A percentile compares a stretch with the other conserved stretches of the same genome.
phyloP scores from a whole-genome alignment of 1,284 basidiomycete genomes.

The Malassezia nana region DNA sequence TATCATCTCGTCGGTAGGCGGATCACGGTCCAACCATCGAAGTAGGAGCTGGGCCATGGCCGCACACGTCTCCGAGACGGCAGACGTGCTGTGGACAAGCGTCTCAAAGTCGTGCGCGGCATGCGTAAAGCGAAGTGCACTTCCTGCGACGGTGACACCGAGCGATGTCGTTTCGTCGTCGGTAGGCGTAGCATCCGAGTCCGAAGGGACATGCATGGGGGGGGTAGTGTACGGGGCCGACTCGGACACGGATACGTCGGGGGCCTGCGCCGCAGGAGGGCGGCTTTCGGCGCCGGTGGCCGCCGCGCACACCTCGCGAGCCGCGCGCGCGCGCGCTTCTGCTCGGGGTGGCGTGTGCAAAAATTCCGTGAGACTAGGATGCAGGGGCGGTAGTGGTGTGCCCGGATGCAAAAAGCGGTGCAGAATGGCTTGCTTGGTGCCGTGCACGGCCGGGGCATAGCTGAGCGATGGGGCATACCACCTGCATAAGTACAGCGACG shows the following conservation, averaged over 20 bases:
- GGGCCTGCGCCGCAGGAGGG: too few relatives aligned
- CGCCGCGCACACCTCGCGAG: slow-evolving; percentile 15
- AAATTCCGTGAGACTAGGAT: slow-evolving; percentile 71
- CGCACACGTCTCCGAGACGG: slow-evolving; percentile 22
- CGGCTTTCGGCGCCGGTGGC: too few relatives aligned
- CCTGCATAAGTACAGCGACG: slow-evolving; percentile 52
- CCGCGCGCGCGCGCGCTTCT: slow-evolving; percentile 53
- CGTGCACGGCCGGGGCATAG: slow-evolving; percentile 81
- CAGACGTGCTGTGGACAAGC: slow-evolving; percentile 21
- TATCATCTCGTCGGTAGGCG: slow-evolving; percentile 14
- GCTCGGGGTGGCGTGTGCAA: slow-evolving; percentile 62
- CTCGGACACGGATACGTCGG: too few relatives aligned
- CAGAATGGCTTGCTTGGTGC: slow-evolving; percentile 81
- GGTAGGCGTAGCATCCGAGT: slow-evolving; percentile 22
- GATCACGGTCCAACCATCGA: slow-evolving; percentile 2
- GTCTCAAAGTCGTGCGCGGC: slow-evolving; percentile 20
- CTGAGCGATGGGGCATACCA: slow-evolving; percentile 72
- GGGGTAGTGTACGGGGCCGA: too few relatives aligned
- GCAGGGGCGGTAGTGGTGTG: slow-evolving; percentile 72
- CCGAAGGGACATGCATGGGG: too few relatives aligned
- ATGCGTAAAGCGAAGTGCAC: slow-evolving; percentile 14
- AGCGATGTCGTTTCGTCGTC: slow-evolving; percentile 15
- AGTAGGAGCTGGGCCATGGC: slow-evolving; percentile 24
- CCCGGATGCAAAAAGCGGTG: slow-evolving; percentile 66
- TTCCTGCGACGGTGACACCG: neutral